Percentiles rank a stretch among this genome's conserved stretches.
These are phyloP conservation scores for Schizonepeta tenuifolia DNA, from an alignment of 257 asterid species.

Conservation along the genomic window DNA sequence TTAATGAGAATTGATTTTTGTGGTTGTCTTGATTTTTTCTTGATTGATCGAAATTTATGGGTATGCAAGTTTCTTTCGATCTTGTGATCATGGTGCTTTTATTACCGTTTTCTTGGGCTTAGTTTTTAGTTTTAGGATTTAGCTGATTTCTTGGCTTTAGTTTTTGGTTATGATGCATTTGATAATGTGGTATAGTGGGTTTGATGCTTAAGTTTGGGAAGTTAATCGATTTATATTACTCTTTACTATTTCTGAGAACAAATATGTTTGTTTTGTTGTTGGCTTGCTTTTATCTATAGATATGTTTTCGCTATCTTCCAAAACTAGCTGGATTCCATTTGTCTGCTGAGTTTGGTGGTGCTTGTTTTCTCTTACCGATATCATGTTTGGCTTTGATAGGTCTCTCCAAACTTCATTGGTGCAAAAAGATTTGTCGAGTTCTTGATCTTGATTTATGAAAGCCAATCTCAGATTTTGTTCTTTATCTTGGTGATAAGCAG, in stretches of 20 bases:
- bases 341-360: slow-evolving; percentile 50
- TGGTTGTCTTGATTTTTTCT: slow-evolving; percentile 31
- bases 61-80: slow-evolving; percentile 21
- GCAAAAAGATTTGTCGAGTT: slow-evolving; percentile 33
- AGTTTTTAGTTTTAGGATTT: slow-evolving; percentile 12
- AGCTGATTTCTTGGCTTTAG: slow-evolving; percentile 22
- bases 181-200: slow-evolving; percentile 28
- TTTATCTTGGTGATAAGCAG: slow-evolving; percentile 26
- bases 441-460: slow-evolving; percentile 44
- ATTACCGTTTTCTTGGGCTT: neutral
- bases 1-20: slow-evolving; percentile 26
- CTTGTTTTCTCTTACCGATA: slow-evolving; percentile 45
- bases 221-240: slow-evolving; percentile 21
- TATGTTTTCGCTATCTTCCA: slow-evolving; percentile 37
- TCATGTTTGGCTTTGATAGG: slow-evolving; percentile 60
- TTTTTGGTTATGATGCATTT: slow-evolving; percentile 29
- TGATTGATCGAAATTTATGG: slow-evolving; percentile 27
- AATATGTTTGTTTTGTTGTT: slow-evolving; percentile 51
- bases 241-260: slow-evolving; percentile 40
- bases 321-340: slow-evolving; percentile 44
- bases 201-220: slow-evolving; percentile 42
- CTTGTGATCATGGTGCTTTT: slow-evolving; percentile 6
- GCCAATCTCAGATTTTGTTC: slow-evolving; percentile 30
- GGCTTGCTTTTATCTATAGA: slow-evolving; percentile 40
- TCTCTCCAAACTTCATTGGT: slow-evolving; percentile 49